Conservation (phyloP, 257 asterid genomes). For the Solanum tarapatanum region DNA sequence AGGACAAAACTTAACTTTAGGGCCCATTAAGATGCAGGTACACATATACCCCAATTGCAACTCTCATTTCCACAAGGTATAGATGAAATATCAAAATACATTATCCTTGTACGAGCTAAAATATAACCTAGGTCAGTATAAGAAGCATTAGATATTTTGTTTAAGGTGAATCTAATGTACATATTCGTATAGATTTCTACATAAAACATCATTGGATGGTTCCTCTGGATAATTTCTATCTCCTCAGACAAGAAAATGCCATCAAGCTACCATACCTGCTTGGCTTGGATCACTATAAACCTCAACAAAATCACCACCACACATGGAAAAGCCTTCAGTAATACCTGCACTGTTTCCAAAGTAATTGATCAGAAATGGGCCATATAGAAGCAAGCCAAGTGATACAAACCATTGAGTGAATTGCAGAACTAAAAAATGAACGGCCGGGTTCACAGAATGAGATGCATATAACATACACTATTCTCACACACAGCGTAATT, state of each 20-base stretch:
- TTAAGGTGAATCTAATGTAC: neutral
- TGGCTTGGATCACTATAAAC: constrained; percentile 88
- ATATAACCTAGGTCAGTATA: neutral
- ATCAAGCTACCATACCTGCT: constrained; percentile 36
- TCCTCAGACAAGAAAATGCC: neutral
- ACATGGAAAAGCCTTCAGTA: constrained; percentile 95
- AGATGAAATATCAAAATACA: neutral
- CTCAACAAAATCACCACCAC: constrained; percentile 98
- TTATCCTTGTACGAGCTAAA: neutral
- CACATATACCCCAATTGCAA: neutral
- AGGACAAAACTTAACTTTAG: neutral
- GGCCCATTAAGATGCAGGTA: neutral
- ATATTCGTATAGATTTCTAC: neutral
- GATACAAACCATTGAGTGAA: neutral
- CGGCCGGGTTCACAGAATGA: neutral
- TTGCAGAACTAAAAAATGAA: neutral
- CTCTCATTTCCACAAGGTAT: neutral
- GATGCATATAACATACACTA: neutral
- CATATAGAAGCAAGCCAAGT: neutral
- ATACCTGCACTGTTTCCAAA: constrained; percentile 86
- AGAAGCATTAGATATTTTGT: neutral
- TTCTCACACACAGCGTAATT: neutral
- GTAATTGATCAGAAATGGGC: neutral
- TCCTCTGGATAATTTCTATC: neutral
- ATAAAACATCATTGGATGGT: neutral